Base-by-base conservation (phyloP, 805 yeast genomes). In the Yarrowia sp. region DNA sequence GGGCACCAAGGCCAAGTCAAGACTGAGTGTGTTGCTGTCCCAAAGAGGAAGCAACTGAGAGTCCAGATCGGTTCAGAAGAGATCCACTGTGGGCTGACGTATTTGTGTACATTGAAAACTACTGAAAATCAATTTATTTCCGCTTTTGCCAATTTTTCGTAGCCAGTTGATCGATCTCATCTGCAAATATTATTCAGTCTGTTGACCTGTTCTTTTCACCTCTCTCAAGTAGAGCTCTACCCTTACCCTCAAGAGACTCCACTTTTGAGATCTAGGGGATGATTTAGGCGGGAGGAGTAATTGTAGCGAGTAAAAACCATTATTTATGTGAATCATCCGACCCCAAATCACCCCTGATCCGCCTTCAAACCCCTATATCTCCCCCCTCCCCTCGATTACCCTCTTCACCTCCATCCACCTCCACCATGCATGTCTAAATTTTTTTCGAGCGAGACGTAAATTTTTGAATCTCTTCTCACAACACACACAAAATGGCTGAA, bases 401-500 rank as follows among this genome's bases (percentile, higher is more conserved):
- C 32, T 26, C 32, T 26, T 15, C 19, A 38, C 12, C 43, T 41
- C 43, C n/a, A 8, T n/a, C 16, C 16, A 8, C 46, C 19, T n/a
- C 46, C n/a, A 10, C 19, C 42, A 52, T 43, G 50, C 65, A 59
- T 36, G 8, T 11, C 50, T 19, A 16, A 59, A 45, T 35, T 59
- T 59, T 59, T 59, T 59, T 43, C 52, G 16, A 36, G 19, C 36
- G 8, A 26, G 16, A 58, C 26, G 41, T 16, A 32, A 32, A 15
- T 58, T 58, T 58, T n/a, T 41, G 38, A n/a, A 42, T 41, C 26
- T 56, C 43, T 43, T 43, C 26, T 16, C 45, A 46, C 53, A 35
- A 38, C 38, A 61, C 55, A 46, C 53, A 36, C 53, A 63, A 48
- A 48, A 63, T 63, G 67, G 41, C 67, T 63, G 67, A 63, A 36